Conservation (phyloP, 495 filamentous ascomycete species). For the Achaetomiella virescens region DNA sequence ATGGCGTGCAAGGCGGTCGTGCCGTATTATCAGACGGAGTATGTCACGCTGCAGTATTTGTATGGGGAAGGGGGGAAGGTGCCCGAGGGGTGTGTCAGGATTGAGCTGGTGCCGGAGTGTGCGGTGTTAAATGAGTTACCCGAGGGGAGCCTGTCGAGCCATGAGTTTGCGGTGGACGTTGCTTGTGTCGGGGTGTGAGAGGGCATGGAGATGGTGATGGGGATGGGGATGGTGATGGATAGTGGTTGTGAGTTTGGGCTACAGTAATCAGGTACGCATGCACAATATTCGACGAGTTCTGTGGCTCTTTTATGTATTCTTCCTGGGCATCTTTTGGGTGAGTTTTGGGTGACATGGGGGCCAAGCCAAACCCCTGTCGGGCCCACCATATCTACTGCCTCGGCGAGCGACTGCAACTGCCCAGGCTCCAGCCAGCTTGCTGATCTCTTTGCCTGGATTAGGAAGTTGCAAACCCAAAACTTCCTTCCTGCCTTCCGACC, state of each 20-base stretch:
- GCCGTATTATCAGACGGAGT: slow-evolving; percentile 18
- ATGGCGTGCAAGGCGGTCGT: slow-evolving; percentile 26
- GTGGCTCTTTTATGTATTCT: not conserved
- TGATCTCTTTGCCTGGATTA: not conserved
- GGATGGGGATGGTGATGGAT: not conserved
- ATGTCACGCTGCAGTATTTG: slow-evolving; percentile 20
- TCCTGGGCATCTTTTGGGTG: too few species aligned
- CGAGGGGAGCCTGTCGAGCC: slow-evolving; percentile 20
- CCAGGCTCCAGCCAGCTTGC: too few species aligned
- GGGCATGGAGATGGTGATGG: not conserved
- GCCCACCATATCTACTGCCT: not conserved
- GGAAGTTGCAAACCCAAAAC: not conserved
- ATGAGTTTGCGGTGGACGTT: slow-evolving; percentile 21
- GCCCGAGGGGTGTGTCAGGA: slow-evolving; percentile 21
- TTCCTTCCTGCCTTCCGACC: not conserved
- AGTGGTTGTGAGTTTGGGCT: not conserved
- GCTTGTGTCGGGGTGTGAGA: slow-evolving; percentile 18
- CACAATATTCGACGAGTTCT: not conserved
- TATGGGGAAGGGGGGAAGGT: slow-evolving; percentile 12
- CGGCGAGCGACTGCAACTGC: not conserved
- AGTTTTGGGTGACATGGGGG: too few species aligned
- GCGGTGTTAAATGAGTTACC: slow-evolving; percentile 17
- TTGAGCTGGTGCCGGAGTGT: slow-evolving; percentile 28
- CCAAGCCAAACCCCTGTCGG: not conserved
- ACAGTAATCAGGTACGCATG: not conserved